Evolutionary conservation across 805 yeast genomes (phyloP), one percentile per base, ranked within the genome.

Genomic region (Saccharomycopsis olivae): DNA sequence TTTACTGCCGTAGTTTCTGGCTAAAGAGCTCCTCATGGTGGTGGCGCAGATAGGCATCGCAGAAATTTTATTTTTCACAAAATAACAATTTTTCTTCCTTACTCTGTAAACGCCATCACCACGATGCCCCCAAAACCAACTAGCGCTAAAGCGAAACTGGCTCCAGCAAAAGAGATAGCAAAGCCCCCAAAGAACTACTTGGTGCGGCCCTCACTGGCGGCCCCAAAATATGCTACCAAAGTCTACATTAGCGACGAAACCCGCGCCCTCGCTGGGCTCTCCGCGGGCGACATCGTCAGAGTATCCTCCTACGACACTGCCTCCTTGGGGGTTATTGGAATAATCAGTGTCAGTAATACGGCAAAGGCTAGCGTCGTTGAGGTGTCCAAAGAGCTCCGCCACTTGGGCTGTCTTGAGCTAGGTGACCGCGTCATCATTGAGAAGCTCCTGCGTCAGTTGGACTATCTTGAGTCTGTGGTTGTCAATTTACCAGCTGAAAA

Each of bases 391-490:
- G 49, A 70, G 1, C 43, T 71, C 29, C 55, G 78, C 46, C 49
- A 59, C 5, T 58, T 67, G 2, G 60, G 65, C 10, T 68, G 64
- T 31, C 47, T 69, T 1, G 44, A 68, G 3, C 55, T 70, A 4
- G 81, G 81, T 33, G 78, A 73, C 40, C 53, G 77, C 33, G 47
- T 73, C 16, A 60, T 61, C 21, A 48, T 89, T 0, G 51, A 53
- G 10, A 77, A 69, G 48, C 60, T 62, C 17, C 37, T 57, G 4
- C 49, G 55, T 2, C 81, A 73, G 41, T 85, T 87, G 3, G 57
- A 55, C 2, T 63, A 58, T 41, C 71, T 72, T 0, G 47, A 56
- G 2, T 49, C 43, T 27, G 58, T 73, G 1, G 48, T 49, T 0
- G 49, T 71, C 4, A 66, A 66, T 2, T 46, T 53, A 1, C 16